Evolutionary conservation across 805 yeast genomes (phyloP).

Genomic region (Soucietia sequanensis): DNA sequence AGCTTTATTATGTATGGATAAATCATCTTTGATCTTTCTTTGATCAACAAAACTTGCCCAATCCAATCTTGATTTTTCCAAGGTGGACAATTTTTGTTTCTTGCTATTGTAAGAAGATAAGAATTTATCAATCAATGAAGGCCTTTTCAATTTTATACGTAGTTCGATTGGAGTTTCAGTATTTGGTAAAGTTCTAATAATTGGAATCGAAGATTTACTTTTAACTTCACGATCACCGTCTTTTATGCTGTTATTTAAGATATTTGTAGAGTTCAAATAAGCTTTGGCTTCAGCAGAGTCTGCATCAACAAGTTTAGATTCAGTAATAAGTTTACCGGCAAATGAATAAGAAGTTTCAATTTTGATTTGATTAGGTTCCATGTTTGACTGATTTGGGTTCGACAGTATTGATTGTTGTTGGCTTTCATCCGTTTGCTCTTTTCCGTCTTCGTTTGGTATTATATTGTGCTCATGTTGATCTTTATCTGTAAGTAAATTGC

Average conservation of each 20-base stretch:
- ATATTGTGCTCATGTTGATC: too few relatives aligned
- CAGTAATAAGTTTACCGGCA: slow-evolving; percentile 82
- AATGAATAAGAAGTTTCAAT: slow-evolving; percentile 79
- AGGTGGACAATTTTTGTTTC: slow-evolving; percentile 74
- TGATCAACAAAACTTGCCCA: slow-evolving; percentile 95
- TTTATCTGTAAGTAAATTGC: not conserved
- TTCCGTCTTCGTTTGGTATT: not conserved
- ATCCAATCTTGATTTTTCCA: slow-evolving; percentile 90
- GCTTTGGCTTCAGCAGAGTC: slow-evolving; percentile 87
- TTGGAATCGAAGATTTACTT: slow-evolving; percentile 30
- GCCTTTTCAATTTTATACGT: slow-evolving; percentile 64
- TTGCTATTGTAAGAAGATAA: slow-evolving; percentile 61
- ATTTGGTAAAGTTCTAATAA: slow-evolving; percentile 32
- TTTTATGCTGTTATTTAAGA: slow-evolving; percentile 16
- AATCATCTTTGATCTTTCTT: slow-evolving; percentile 79
- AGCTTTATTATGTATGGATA: slow-evolving; percentile 75
- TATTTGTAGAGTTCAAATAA: slow-evolving; percentile 57
- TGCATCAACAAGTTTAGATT: slow-evolving; percentile 72
- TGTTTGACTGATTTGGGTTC: slow-evolving; percentile 4
- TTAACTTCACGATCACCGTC: slow-evolving; percentile 10
- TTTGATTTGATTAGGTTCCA: slow-evolving; percentile 53
- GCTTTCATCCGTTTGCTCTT: slow-evolving; percentile 5
- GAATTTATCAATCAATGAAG: slow-evolving; percentile 74
- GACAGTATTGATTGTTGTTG: too few relatives aligned
- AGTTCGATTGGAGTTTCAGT: slow-evolving; percentile 36